Conservation (phyloP, 1,284 basidiomycete genomes). For the Tilletia horrida region DNA sequence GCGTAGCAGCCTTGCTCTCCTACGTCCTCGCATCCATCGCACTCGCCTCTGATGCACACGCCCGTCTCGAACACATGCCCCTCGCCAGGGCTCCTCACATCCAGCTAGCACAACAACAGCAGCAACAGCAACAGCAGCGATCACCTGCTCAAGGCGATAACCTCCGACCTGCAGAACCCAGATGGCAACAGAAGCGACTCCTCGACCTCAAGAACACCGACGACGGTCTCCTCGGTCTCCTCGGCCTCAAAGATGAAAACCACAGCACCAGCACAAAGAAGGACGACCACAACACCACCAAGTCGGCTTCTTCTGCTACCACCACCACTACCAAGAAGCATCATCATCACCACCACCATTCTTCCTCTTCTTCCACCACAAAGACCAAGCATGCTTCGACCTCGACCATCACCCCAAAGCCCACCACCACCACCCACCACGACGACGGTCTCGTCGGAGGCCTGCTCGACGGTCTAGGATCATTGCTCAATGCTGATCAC, state of each 20-base stretch:
- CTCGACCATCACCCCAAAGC: constrained; percentile 4
- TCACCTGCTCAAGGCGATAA: background rate
- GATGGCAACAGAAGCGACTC: background rate
- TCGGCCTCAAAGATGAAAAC: background rate
- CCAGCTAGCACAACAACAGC: background rate
- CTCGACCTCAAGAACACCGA: background rate
- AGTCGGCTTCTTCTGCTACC: background rate
- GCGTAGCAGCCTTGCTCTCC: background rate
- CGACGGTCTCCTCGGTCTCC: background rate
- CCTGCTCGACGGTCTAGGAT: background rate
- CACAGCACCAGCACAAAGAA: background rate
- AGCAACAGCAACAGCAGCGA: background rate
- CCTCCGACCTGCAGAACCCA: background rate
- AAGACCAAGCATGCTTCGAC: background rate
- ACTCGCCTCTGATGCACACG: background rate
- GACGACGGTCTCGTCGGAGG: background rate
- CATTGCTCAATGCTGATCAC: background rate
- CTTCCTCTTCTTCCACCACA: background rate
- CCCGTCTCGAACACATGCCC: constrained; percentile 14
- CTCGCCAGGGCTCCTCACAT: background rate
- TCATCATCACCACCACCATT: background rate
- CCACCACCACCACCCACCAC: background rate
- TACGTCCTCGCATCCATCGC: constrained; percentile 17
- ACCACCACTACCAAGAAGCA: background rate
- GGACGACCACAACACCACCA: background rate